Base-by-base conservation (phyloP, 179 eudicot species). In the Silene coronaria region DNA sequence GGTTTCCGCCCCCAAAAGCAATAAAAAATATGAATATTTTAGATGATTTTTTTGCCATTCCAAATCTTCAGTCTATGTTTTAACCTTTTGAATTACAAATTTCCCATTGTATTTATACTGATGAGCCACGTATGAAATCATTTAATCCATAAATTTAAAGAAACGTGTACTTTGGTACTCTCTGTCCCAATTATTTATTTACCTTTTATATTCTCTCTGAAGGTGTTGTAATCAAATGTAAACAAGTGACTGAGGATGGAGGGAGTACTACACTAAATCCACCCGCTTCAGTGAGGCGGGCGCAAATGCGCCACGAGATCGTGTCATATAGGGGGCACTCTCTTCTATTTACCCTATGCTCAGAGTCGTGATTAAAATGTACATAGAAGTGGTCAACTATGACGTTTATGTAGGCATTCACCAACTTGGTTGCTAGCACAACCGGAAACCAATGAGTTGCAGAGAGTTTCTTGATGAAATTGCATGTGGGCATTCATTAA, bases 401-500 rank as follows among this genome's bases (percentile, higher is more conserved):
- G 36, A 62, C 26, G 36, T 62, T 24, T 62, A 62, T 13, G 17
- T 62, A 62, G 67, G 67, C 34, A 62, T 62, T 4, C 30, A 62
- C 22, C 12, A 60, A 60, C 64, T 17, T 9, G 23, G 63, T 2
- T 58, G 59, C 21, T 58, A n/a, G 63, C 21, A 58, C 63, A 42
- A 42, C 48, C 9, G 11, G 48, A 42, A 42, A 60, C 64, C 28
- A 22, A 60, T 60, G 28, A 2, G 2, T 60, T 8, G 28, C 64
- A 60, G 64, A 60, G 64, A 60, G 23, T 1, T 28, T 28, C 32
- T 28, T 28, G 32, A 28, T 28, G 32, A 28, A 28, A 28, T 27
- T 64, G 68, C 68, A 64, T 64, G 68, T 64, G 68, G 68, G 14
- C 38, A 42, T 64, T 64, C 68, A 12, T 64, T 27, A 64, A 28